Evolutionary conservation across 2,329 filamentous ascomycete genomes (phyloP), one percentile per base, ranked within the genome.

Genomic region (Fusarium newnesense): DNA sequence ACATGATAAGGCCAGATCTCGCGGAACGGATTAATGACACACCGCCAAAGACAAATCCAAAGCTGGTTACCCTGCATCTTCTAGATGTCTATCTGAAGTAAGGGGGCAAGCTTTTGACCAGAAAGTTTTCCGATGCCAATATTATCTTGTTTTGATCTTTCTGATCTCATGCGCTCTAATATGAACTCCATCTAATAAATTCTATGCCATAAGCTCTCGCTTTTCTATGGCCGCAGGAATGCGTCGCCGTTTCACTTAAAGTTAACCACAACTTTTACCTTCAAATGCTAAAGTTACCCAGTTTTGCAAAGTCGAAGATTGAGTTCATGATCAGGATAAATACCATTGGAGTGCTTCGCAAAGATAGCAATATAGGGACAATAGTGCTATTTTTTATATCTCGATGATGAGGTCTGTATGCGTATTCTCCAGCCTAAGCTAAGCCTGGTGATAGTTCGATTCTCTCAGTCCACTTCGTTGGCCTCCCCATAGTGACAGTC

Each of bases 1-100:
- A 72, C 66, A 77, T 77, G 67, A 60, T 70, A 37, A 78, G 76
- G 76, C 76, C 76, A 78, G 76, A 78, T 78, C 67, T 76, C 75
- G 56, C 73, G 76, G 76, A 60, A 44, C 69, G 71, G 73, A 75
- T 69, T 47, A 74, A 75, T 34, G 15, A 49, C 30, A 8, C 26
- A 46, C 71, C 70, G 67, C 24, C 30, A 36, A 19, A 18, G 13
- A 59, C 53, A 43, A 5, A 5, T 4, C 9, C 7, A 5, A 32
- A 37, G 3, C 6, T 9, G 34, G 58, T n/a, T 72, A 73, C 71
- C 71, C 71, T 74, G 59, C 9, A 69, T 42, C 24, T 10, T 15
- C 3, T 15, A 1, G 6, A 10, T 16, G 2, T 7, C 9, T 6
- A 21, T 3, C 18, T 15, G 18, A 5, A 5, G 24, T 12, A 13